Evolutionary conservation across 1,284 basidiomycete genomes (phyloP).

Genomic region (Coniferiporia weirii): DNA sequence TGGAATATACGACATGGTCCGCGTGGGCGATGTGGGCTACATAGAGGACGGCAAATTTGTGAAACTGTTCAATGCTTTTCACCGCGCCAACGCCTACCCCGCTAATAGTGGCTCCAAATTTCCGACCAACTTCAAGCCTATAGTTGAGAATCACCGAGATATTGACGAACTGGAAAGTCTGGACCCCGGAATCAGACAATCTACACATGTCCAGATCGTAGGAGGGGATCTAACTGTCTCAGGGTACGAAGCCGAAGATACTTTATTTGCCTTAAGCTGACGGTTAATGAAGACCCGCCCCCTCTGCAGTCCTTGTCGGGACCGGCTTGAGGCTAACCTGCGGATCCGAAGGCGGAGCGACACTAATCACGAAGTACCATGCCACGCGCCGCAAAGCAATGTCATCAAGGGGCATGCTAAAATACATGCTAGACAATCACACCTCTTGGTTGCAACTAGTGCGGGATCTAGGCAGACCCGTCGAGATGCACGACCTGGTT

Average conservation of each 20-base stretch:
- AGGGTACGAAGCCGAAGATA: background rate
- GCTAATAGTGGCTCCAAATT: background rate
- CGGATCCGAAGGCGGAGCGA: no score
- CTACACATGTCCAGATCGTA: background rate
- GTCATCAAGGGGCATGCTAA: background rate
- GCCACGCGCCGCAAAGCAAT: no score
- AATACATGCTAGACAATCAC: background rate
- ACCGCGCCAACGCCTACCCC: background rate
- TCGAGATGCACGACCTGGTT: constrained; percentile 7
- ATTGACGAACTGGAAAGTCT: background rate
- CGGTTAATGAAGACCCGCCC: background rate
- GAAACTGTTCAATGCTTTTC: constrained; percentile 6
- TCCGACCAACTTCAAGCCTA: background rate
- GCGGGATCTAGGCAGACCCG: background rate
- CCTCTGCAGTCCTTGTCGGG: background rate
- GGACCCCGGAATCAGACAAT: background rate
- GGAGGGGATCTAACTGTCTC: background rate
- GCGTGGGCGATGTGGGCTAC: constrained; percentile 3
- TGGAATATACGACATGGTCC: background rate
- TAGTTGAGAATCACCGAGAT: background rate
- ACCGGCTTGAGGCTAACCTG: background rate
- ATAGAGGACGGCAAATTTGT: constrained; percentile 4
- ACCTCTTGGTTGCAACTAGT: constrained; percentile 3
- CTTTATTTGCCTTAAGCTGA: no score
- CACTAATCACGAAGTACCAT: no score